Evolutionary conservation across 176 grass and related monocot genomes (phyloP).

Genomic region (Oryza brachyantha): DNA sequence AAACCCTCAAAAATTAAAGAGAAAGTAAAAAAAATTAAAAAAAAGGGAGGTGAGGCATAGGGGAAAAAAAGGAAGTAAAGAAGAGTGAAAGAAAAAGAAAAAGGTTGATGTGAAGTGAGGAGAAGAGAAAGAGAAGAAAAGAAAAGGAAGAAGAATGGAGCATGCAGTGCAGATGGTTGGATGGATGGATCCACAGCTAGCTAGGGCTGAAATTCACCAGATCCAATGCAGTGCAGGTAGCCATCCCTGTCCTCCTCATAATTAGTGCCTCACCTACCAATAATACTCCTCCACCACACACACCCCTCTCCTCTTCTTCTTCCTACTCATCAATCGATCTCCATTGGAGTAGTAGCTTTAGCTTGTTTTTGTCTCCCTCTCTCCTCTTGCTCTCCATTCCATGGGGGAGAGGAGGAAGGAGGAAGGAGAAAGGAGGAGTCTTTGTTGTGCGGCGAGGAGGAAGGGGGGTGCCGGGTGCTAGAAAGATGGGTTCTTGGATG

Average conservation of each 20-base stretch:
- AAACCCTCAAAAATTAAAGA: too few relatives aligned
- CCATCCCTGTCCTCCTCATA: constrained; percentile 52
- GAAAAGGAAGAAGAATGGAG: too few relatives aligned
- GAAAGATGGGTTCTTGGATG: background rate
- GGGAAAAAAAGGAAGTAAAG: background rate
- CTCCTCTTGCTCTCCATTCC: background rate
- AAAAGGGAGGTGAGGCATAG: background rate
- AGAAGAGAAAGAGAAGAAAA: background rate
- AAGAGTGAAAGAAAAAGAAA: background rate
- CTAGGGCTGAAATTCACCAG: constrained; percentile 30
- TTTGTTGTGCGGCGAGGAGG: background rate
- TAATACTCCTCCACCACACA: constrained; percentile 35
- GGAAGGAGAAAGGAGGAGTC: background rate
- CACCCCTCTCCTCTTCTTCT: background rate
- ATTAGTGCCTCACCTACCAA: constrained; percentile 42
- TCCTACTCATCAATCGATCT: background rate
- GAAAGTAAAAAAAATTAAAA: background rate
- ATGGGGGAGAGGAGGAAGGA: background rate
- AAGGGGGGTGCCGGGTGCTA: background rate
- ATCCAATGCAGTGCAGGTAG: constrained; percentile 55
- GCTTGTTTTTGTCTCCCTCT: too few relatives aligned
- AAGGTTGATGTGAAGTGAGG: background rate
- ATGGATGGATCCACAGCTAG: constrained; percentile 15
- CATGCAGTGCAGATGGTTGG: background rate
- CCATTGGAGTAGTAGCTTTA: too few relatives aligned